A percentile compares a stretch with the other conserved stretches of the same genome.
Evolutionary conservation across 129 eudicot genomes (phyloP).

Genomic region (Silybum marianum): DNA sequence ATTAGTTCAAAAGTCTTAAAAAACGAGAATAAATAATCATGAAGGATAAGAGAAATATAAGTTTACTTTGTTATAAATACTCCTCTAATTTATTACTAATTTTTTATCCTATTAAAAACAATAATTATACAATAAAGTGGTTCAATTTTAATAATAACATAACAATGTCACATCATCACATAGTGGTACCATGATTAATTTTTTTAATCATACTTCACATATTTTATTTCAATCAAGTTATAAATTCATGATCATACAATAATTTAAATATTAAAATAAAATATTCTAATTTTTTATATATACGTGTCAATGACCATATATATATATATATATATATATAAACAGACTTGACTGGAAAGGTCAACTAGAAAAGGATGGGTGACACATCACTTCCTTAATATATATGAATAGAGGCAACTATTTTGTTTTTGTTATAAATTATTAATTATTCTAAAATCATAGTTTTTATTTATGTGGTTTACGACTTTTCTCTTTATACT

Average conservation of each 20-base stretch:
- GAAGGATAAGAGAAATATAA: too few species aligned
- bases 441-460: too few species aligned
- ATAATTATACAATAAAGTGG: neutral
- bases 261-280: neutral
- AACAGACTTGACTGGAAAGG: neutral
- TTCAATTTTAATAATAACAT: neutral
- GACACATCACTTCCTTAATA: neutral
- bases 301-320: neutral
- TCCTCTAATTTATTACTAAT: too few species aligned
- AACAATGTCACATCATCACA: neutral
- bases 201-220: constrained; percentile 9
- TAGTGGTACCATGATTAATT: neutral
- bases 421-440: too few species aligned
- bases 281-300: neutral
- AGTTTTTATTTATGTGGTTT: too few species aligned
- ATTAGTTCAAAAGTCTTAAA: too few species aligned
- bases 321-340: neutral
- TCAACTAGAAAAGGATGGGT: neutral
- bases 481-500: too few species aligned
- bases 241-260: constrained; percentile 5
- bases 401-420: too few species aligned
- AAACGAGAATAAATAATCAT: too few species aligned
- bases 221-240: neutral
- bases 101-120: neutral
- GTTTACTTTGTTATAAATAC: too few species aligned